Evolutionary conservation across 2,329 filamentous ascomycete genomes (phyloP), one percentile per base, ranked within the genome.

Genomic region (Clarireedia homoeocarpa): DNA sequence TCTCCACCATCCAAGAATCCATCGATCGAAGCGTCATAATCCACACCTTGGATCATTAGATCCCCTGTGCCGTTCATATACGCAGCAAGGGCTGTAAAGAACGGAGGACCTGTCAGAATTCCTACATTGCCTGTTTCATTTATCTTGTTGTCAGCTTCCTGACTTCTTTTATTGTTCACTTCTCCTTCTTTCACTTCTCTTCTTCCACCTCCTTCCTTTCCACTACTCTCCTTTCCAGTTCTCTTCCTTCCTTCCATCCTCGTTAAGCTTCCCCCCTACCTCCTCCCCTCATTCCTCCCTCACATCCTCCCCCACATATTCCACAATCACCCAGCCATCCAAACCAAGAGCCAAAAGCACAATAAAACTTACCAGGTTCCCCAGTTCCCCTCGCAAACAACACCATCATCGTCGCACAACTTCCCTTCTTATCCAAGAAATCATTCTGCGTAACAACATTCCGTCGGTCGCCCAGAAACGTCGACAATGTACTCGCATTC

Each of bases 11-110:
- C 68, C 4, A 77, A 65, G 59, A 77, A 79, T 0, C 78, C 77
- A 2, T 61, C 58, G 15, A 74, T 58, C 48, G 69, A 67, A 4
- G 79, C 80, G 0, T 73, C 68, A 62, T 82, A 83, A 34, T 76
- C 70, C 20, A 82, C 75, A 45, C 79, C 80, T 67, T 82, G 80
- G 10, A 80, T 72, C 2, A 74, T 65, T 51, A 74, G 73, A 42
- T 67, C 68, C 20, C 36, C 45, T 5, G 67, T 69, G 17, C 74
- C 75, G 58, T 80, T 69, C 59, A 71, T 67, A 10, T 67, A 61
- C 9, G 58, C 60, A 24, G 61, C 65, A 2, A 66, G 52, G 6
- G 65, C 63, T 3, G 54, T 61, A 48, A 66, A 67, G 42, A 66
- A 62, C 1, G 65, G 62, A 9, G 65, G 65, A 0, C 65, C 63